Conservation (phyloP, 2,329 filamentous ascomycete genomes). For the Rhytidhysteron rufulum region DNA sequence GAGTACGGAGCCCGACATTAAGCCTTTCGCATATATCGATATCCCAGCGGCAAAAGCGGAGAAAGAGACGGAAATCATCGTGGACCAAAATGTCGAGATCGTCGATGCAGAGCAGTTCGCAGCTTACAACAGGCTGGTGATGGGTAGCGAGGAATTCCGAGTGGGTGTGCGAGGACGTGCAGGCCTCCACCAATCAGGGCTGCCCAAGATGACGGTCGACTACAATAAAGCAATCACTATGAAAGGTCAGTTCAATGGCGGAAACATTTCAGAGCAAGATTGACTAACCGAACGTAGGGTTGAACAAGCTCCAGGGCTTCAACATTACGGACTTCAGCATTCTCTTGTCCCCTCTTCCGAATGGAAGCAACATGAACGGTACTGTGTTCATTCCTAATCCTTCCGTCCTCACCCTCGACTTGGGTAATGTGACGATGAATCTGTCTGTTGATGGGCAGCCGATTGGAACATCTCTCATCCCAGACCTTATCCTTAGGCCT, state of each 20-base stretch:
- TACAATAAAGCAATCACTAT: slow-evolving; percentile 57
- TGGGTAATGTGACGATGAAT: slow-evolving; percentile 63
- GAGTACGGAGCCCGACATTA: slow-evolving; percentile 24
- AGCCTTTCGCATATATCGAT: slow-evolving; percentile 42
- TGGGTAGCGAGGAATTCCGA: slow-evolving; percentile 47
- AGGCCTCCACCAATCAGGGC: slow-evolving; percentile 46
- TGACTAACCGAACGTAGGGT: slow-evolving; percentile 36
- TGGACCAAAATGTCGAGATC: slow-evolving; percentile 46
- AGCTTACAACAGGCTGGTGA: slow-evolving; percentile 46
- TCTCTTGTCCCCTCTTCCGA: slow-evolving; percentile 31
- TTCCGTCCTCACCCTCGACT: slow-evolving; percentile 60
- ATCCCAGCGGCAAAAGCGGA: slow-evolving; percentile 44
- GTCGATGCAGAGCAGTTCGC: slow-evolving; percentile 44
- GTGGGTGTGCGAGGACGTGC: slow-evolving; percentile 52
- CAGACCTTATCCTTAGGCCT: slow-evolving; percentile 56
- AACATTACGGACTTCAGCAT: slow-evolving; percentile 51
- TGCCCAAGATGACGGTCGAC: slow-evolving; percentile 49
- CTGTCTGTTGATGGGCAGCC: slow-evolving; percentile 51
- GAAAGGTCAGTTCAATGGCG: slow-evolving; percentile 46
- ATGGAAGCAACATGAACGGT: slow-evolving; percentile 60
- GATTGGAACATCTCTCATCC: slow-evolving; percentile 56
- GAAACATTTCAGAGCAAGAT: neutral
- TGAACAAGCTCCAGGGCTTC: slow-evolving; percentile 55
- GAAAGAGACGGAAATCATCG: slow-evolving; percentile 38
- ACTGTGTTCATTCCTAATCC: slow-evolving; percentile 60